Base-by-base conservation (phyloP, 2,329 filamentous ascomycete species). In the Calonectria fujianensis region DNA sequence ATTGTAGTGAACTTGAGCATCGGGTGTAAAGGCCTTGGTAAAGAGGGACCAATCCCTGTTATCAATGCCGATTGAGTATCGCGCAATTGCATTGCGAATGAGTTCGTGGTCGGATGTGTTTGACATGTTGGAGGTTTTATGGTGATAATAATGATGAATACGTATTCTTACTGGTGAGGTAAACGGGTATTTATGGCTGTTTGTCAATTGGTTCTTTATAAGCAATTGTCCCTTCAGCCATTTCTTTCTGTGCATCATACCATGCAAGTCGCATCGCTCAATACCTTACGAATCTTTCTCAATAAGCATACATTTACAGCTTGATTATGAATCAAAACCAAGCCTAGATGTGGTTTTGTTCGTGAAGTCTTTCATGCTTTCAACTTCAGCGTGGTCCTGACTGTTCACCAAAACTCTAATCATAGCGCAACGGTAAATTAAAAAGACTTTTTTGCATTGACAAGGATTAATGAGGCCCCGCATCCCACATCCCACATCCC, bases 81-180 rank as follows among this genome's bases (percentile, higher is more conserved):
- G 35, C 29, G 57, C 57, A 18, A 61, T 61, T 6, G 57, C 35
- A 29, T 61, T 61, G 35, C 57, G 57, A 24, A 61, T 61, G 16
- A 61, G 57, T 24, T 61, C 35, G 35, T 61, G 57, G 8, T 61
- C 35, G 10, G 35, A 61, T 41, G 57, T 61, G n/a, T 29, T 61
- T 24, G 35, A 29, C 35, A 61, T 61, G 5, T 18, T 29, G 4
- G 10, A 48, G 13, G 0, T 1, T 24, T 48, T 7, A 24, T 48
- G 10, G 45, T 24, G n/a, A 48, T 24, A 5, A 13, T n/a, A 6
- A 13, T 48, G 20, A 48, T 48, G 45, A 6, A 20, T 13, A 24
- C 7, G n/a, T 8, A 11, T 24, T 11, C 6, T n/a, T 7, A 13
- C n/a, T 24, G 2, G 20, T 24, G 45, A 13, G n/a, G 4, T 4